phyloP scores from a whole-genome alignment of 2,329 filamentous ascomycete species.

The Seiridium cupressi region DNA sequence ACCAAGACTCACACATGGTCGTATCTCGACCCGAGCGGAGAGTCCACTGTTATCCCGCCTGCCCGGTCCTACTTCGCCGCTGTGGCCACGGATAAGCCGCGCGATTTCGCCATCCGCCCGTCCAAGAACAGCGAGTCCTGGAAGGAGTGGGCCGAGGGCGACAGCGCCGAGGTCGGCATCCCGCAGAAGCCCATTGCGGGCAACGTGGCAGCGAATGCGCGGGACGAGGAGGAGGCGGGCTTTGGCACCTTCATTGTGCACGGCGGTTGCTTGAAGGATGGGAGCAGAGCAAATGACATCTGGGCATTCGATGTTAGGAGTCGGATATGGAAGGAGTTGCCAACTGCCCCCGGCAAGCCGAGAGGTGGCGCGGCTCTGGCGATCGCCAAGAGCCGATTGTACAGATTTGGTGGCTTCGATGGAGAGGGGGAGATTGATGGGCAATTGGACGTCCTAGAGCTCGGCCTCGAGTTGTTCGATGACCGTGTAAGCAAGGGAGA shows the following conservation, averaged over 20 bases:
- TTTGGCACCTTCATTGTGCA: conserved; percentile 73
- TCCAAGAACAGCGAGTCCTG: conserved; percentile 41
- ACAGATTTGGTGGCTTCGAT: conserved; percentile 79
- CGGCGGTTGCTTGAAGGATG: conserved; percentile 67
- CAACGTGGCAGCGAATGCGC: conserved; percentile 53
- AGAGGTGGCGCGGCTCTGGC: conserved; percentile 69
- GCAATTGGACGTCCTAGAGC: conserved; percentile 63
- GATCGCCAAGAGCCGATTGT: conserved; percentile 62
- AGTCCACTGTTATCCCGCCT: conserved; percentile 48
- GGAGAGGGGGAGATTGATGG: conserved; percentile 69
- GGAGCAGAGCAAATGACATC: conserved; percentile 62
- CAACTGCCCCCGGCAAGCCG: conserved; percentile 63
- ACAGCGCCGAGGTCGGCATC: conserved; percentile 51
- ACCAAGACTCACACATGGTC: conserved; percentile 64
- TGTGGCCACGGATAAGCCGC: conserved; percentile 55
- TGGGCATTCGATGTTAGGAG: conserved; percentile 74
- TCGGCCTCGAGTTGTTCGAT: conserved; percentile 55
- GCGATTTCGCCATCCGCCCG: conserved; percentile 40
- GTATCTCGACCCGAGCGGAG: conserved; percentile 54
- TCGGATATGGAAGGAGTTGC: conserved; percentile 65
- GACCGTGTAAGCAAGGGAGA: conserved; percentile 48
- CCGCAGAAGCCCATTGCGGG: conserved; percentile 60
- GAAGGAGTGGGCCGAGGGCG: conserved; percentile 55
- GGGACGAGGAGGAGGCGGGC: conserved; percentile 60
- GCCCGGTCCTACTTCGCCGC: conserved; percentile 71